Evolutionary conservation across 1,139 yeast species (phyloP).

Genomic region (Yamadazyma triangularis): DNA sequence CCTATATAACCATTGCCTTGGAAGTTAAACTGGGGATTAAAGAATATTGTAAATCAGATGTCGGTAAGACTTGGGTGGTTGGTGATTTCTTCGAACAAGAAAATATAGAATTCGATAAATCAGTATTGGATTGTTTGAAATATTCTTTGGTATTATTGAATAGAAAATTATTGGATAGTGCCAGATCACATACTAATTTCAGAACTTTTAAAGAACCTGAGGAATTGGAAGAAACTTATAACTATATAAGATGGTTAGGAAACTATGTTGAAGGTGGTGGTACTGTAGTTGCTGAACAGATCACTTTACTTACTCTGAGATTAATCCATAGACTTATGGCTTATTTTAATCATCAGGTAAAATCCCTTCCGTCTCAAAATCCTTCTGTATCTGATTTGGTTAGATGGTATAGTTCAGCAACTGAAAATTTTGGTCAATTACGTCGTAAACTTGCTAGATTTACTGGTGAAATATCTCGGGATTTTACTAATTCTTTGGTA

Average conservation of each 20-base stretch:
- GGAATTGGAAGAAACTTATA: constrained; percentile 76
- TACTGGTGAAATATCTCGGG: constrained; percentile 60
- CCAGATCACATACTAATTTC: constrained; percentile 59
- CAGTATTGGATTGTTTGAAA: constrained; percentile 69
- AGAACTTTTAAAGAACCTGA: constrained; percentile 92
- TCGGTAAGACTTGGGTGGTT: constrained; percentile 65
- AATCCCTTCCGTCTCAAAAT: constrained; percentile 51
- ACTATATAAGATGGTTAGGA: constrained; percentile 70
- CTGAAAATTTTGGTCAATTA: constrained; percentile 80
- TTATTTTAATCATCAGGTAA: constrained; percentile 69
- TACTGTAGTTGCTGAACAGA: constrained; percentile 73
- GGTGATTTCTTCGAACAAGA: constrained; percentile 61
- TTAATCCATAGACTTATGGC: constrained; percentile 65
- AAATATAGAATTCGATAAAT: constrained; percentile 56
- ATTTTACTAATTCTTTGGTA: constrained; percentile 73
- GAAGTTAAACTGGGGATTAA: constrained; percentile 67
- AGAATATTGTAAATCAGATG: constrained; percentile 63
- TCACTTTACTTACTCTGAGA: constrained; percentile 60
- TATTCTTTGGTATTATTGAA: constrained; percentile 70
- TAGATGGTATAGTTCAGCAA: constrained; percentile 76
- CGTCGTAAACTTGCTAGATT: constrained; percentile 83
- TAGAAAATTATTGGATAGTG: constrained; percentile 73
- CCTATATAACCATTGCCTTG: constrained; percentile 71
- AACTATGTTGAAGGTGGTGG: constrained; percentile 78
- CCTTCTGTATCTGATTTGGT: constrained; percentile 57